A percentile compares a stretch with the other conserved stretches of the same genome.
Evolutionary conservation across 345 rosid genomes (phyloP).

Genomic region (Lenwebbia sp.): DNA sequence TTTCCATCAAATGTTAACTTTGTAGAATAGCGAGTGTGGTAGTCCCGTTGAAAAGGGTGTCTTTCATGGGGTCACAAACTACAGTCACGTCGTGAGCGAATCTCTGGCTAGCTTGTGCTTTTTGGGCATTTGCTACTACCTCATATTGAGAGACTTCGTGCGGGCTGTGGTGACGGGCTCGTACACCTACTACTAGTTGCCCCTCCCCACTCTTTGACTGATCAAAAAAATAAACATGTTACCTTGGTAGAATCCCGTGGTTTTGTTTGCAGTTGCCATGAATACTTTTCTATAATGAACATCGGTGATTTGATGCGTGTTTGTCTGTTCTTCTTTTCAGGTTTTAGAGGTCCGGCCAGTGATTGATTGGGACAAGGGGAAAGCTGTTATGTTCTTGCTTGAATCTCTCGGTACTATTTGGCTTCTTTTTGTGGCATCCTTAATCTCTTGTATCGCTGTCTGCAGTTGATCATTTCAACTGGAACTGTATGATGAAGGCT

Average conservation of each 20-base stretch:
- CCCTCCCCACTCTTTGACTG: neutral
- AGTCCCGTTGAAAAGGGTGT: neutral
- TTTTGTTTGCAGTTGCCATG: neutral
- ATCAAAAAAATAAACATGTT: neutral
- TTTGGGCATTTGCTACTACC: neutral
- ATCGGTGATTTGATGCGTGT: neutral
- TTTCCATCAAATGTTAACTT: neutral
- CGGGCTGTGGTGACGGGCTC: neutral
- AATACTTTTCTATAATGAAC: neutral
- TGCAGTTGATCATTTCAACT: neutral
- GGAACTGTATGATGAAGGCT: neutral
- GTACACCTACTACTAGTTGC: neutral
- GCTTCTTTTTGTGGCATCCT: neutral
- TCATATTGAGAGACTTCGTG: neutral
- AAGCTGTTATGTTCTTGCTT: constrained; percentile 79
- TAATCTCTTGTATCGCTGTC: neutral
- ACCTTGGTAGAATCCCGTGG: neutral
- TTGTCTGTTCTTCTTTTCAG: constrained; percentile 15
- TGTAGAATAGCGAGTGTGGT: neutral
- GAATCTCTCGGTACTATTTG: constrained; percentile 71
- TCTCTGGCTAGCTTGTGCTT: neutral
- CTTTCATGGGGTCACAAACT: neutral
- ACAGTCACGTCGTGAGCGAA: neutral
- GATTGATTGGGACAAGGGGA: constrained; percentile 95
- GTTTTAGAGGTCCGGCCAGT: constrained; percentile 92